phyloP scores from a whole-genome alignment of 306 rosid genomes.

The Ormosia semicastrata region DNA sequence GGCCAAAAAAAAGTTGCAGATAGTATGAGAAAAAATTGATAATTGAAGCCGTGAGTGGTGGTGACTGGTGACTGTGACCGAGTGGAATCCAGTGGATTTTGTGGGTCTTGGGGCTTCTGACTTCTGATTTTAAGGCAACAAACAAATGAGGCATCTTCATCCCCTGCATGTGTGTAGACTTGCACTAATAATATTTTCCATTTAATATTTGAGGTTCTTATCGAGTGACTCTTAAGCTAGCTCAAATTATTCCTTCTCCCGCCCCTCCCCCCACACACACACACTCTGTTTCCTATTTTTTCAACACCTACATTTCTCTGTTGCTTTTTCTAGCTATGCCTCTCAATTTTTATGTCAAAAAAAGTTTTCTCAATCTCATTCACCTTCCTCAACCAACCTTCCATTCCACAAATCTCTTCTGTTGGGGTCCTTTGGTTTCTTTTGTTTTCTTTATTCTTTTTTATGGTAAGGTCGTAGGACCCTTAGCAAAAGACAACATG shows the following conservation, averaged over 20 bases:
- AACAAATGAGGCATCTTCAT: background rate
- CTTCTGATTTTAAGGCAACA: background rate
- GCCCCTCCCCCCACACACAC: no score
- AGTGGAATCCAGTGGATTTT: conserved; percentile 32
- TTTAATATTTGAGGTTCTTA: background rate
- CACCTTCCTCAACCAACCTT: conserved; percentile 21
- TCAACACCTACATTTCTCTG: conserved; percentile 7
- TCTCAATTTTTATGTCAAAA: background rate
- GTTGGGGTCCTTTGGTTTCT: conserved; percentile 20
- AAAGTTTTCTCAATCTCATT: background rate
- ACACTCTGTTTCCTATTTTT: conserved; percentile 29
- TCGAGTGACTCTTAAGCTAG: conserved; percentile 34
- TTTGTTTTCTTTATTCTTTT: conserved; percentile 24
- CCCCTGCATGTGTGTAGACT: conserved; percentile 16
- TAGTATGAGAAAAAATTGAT: background rate
- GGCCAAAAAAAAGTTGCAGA: background rate
- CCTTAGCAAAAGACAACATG: background rate
- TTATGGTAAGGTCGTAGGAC: conserved; percentile 25
- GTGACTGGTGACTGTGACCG: background rate
- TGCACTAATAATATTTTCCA: background rate
- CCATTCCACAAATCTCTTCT: background rate
- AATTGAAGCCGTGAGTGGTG: conserved; percentile 40
- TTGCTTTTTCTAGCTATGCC: conserved; percentile 23
- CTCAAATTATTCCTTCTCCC: conserved; percentile 32
- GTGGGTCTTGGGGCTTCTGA: background rate